phyloP scores from a whole-genome alignment of 257 asterid genomes.

The Cruciata laevipes region DNA sequence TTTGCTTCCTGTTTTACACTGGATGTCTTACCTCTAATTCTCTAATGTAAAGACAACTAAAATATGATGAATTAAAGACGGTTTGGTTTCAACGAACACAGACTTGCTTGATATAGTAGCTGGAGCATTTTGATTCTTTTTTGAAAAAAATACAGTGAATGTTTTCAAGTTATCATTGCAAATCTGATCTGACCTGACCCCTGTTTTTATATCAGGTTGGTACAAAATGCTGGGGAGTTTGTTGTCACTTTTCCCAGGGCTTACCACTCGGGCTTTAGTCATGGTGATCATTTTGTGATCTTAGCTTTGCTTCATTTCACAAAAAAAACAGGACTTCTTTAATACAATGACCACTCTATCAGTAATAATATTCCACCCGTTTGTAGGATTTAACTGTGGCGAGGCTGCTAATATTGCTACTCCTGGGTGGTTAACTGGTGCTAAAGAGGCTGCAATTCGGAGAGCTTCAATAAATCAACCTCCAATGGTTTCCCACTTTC shows the following conservation, averaged over 20 bases:
- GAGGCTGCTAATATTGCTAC: conserved; percentile 99
- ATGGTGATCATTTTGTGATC: conserved; percentile 39
- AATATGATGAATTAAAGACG: neutral
- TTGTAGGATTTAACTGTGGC: conserved; percentile 84
- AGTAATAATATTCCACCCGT: conserved; percentile 3
- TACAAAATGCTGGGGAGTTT: conserved; percentile 97
- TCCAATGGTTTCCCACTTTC: conserved; percentile 99
- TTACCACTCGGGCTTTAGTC: conserved; percentile 99
- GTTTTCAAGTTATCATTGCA: conserved; percentile 6
- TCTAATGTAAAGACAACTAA: neutral
- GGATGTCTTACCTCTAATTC: neutral
- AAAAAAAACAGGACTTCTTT: conserved; percentile 4
- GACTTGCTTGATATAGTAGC: neutral
- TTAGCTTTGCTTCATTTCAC: conserved; percentile 6
- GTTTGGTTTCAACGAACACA: neutral
- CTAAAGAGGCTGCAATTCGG: conserved; percentile 95
- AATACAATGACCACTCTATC: neutral
- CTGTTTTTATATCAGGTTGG: conserved; percentile 53
- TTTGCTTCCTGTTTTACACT: conserved; percentile 1
- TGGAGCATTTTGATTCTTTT: neutral
- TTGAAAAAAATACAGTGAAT: neutral
- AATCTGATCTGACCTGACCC: conserved; percentile 15
- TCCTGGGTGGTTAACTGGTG: conserved; percentile 96
- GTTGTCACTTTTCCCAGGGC: conserved; percentile 99
- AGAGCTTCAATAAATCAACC: conserved; percentile 95